A percentile compares a stretch with the other conserved stretches of the same genome.
phyloP scores from a whole-genome alignment of 163 green algal species.

The Scenedesmus sp. region DNA sequence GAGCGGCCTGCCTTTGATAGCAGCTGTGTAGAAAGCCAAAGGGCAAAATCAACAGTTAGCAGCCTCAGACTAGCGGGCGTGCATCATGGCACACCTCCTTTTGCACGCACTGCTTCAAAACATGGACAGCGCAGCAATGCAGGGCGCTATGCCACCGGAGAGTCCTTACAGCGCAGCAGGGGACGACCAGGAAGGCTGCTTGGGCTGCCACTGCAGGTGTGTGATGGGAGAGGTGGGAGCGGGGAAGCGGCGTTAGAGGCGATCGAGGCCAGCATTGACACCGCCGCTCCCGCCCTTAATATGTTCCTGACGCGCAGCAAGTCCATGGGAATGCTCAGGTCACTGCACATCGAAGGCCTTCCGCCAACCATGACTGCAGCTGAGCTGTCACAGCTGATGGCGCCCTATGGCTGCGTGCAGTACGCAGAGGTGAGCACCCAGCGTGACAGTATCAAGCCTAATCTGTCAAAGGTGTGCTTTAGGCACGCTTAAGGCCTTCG shows the following conservation, averaged over 20 bases:
- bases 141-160: not conserved
- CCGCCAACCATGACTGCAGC: slow-evolving; percentile 46
- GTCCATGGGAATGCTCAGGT: slow-evolving; percentile 8
- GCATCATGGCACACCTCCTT: not conserved
- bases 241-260: not conserved
- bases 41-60: not conserved
- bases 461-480: not conserved
- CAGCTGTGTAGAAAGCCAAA: not conserved
- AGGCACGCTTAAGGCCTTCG: not conserved
- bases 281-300: not conserved
- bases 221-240: not conserved
- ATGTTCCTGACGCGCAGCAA: slow-evolving; percentile 15
- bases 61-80: not conserved
- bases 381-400: slow-evolving; percentile 42
- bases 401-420: slow-evolving; percentile 47
- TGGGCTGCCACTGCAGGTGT: slow-evolving; percentile 30
- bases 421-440: slow-evolving; percentile 47
- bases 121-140: not conserved
- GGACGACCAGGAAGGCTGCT: slow-evolving; percentile 5
- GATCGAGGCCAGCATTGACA: not conserved
- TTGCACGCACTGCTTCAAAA: slow-evolving; percentile 4
- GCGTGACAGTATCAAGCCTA: too few species aligned
- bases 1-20: not conserved
- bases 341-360: slow-evolving; percentile 52
- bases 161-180: not conserved